These are phyloP conservation scores for Salix brachista DNA, from an alignment of 345 rosid species.

Conservation along the genomic window DNA sequence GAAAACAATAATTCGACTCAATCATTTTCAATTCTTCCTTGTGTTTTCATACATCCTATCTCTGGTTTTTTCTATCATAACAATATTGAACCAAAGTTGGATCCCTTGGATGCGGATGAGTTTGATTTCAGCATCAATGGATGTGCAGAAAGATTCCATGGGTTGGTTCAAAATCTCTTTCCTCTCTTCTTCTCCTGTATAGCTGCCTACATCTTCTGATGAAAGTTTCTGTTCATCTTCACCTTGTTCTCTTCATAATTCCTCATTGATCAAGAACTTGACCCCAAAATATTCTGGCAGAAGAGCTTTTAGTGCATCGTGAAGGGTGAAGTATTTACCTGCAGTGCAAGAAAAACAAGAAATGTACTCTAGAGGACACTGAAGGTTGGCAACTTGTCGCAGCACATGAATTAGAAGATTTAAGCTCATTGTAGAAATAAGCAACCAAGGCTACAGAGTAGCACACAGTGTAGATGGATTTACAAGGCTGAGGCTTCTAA, in stretches of 20 bases:
- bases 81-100: not conserved
- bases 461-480: not conserved
- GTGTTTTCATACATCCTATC: not conserved
- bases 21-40: not conserved
- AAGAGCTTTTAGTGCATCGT: constrained; percentile 56
- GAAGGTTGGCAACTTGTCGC: not conserved
- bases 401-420: not conserved
- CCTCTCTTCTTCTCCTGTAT: constrained; percentile 19
- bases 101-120: constrained; percentile 79
- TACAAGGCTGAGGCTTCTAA: not conserved
- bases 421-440: too few species aligned
- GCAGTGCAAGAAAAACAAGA: constrained; percentile 14
- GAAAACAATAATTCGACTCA: too few species aligned
- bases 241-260: constrained; percentile 20
- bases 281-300: constrained; percentile 48
- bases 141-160: constrained; percentile 7
- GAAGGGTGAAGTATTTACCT: constrained; percentile 68
- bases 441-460: too few species aligned
- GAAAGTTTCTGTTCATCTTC: constrained; percentile 28
- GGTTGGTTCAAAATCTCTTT: constrained; percentile 16
- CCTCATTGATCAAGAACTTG: constrained; percentile 13
- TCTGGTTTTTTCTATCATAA: not conserved
- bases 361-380: not conserved
- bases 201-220: constrained; percentile 24
- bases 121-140: constrained; percentile 46